A percentile compares a stretch with the other conserved stretches of the same genome.
Conservation (phyloP, 2,329 filamentous ascomycete species). For the Claviceps pazoutovae region DNA sequence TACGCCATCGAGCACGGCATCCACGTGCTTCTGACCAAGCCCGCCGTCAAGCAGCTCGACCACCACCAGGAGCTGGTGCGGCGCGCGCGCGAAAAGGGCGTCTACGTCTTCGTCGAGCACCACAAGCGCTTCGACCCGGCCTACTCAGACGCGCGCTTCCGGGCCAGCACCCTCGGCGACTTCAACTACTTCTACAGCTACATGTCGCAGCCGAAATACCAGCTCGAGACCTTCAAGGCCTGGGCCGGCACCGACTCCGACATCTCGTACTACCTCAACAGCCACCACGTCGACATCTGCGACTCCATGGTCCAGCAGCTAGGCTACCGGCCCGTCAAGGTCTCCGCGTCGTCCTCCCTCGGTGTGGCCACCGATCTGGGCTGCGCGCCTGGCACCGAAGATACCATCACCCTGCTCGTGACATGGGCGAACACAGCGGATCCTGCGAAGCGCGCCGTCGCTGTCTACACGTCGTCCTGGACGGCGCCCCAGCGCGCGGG, state of each 20-base stretch:
- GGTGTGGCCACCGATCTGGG: slow-evolving; percentile 68
- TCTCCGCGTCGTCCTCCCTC: slow-evolving; percentile 63
- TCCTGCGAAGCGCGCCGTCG: slow-evolving; percentile 59
- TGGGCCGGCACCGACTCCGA: slow-evolving; percentile 89
- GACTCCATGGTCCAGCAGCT: slow-evolving; percentile 72
- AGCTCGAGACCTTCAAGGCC: slow-evolving; percentile 86
- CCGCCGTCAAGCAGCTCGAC: slow-evolving; percentile 69
- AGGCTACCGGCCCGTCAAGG: slow-evolving; percentile 63
- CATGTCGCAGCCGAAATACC: slow-evolving; percentile 86
- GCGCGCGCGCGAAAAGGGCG: slow-evolving; percentile 57
- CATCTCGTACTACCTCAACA: slow-evolving; percentile 93
- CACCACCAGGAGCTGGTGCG: slow-evolving; percentile 67
- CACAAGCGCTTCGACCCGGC: slow-evolving; percentile 94
- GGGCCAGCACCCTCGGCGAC: slow-evolving; percentile 65
- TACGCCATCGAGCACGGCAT: slow-evolving; percentile 81
- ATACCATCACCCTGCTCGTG: slow-evolving; percentile 82
- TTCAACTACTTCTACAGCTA: slow-evolving; percentile 99
- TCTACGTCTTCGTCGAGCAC: slow-evolving; percentile 89
- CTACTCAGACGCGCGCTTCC: slow-evolving; percentile 74
- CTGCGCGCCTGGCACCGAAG: slow-evolving; percentile 70
- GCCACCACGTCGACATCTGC: slow-evolving; percentile 83
- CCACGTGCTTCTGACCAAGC: slow-evolving; percentile 90
- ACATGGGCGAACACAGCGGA: slow-evolving; percentile 70
- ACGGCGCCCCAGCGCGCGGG: slow-evolving; percentile 84
- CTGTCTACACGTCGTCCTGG: slow-evolving; percentile 89